These are phyloP conservation scores for Chlamydomonas reinhardtii DNA, from an alignment of 163 green algal species.

Conservation along the genomic window DNA sequence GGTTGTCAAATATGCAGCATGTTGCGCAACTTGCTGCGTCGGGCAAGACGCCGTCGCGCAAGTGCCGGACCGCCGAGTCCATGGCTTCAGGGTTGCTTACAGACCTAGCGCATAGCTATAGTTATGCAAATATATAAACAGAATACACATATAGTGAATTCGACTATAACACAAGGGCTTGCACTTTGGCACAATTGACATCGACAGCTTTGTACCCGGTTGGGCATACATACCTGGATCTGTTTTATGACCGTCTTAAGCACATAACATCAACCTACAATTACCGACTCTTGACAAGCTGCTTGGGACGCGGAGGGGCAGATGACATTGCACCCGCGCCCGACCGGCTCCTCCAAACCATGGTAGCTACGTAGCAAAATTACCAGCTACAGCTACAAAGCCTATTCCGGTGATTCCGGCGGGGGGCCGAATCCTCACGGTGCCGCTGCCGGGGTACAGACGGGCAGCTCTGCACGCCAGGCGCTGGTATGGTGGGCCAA, in stretches of 20 bases:
- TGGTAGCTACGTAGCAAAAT: too few relatives aligned
- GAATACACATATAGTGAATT: background rate
- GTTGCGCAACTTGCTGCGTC: constrained; percentile 1
- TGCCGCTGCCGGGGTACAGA: too few relatives aligned
- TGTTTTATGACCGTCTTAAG: background rate
- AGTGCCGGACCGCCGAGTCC: constrained; percentile 20
- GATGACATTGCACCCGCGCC: too few relatives aligned
- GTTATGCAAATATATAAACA: background rate
- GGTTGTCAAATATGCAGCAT: constrained; percentile 15
- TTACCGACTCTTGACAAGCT: too few relatives aligned
- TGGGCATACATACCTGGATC: background rate
- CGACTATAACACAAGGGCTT: background rate
- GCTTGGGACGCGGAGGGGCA: too few relatives aligned
- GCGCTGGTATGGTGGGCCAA: background rate
- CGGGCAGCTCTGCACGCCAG: too few relatives aligned
- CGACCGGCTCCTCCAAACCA: too few relatives aligned
- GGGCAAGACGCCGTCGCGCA: constrained; percentile 26
- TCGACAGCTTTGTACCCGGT: background rate
- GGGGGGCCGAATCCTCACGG: too few relatives aligned
- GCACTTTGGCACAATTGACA: background rate
- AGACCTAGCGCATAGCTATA: background rate
- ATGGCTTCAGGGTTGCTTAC: background rate
- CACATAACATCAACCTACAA: too few relatives aligned
- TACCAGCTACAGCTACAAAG: too few relatives aligned
- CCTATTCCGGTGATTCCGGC: too few relatives aligned